These are phyloP conservation scores for Coemansia sp. DNA, from an alignment of 192 early-diverging fungal genomes.

Conservation along the genomic window DNA sequence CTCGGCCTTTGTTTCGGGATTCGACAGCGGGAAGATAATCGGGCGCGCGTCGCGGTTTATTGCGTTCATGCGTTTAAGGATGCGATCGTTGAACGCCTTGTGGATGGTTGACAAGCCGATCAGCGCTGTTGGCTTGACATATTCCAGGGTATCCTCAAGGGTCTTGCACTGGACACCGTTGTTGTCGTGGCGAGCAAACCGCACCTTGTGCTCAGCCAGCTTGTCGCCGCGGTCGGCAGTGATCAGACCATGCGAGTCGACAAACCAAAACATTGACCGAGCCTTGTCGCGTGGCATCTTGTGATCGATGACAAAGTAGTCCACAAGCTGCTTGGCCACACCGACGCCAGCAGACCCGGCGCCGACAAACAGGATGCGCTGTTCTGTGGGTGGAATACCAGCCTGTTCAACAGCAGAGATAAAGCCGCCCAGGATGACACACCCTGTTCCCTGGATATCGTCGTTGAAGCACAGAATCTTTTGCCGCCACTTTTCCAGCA, in stretches of 20 bases:
- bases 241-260: conserved; percentile 91
- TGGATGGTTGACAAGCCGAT: conserved; percentile 83
- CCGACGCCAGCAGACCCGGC: conserved; percentile 95
- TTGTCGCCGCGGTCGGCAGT: conserved; percentile 85
- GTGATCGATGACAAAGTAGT: conserved; percentile 77
- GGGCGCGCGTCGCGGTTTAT: conserved; percentile 64
- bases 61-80: conserved; percentile 73
- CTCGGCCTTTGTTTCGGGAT: conserved; percentile 86
- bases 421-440: conserved; percentile 91
- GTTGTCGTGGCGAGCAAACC: conserved; percentile 88
- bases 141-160: conserved; percentile 75
- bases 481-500: conserved; percentile 78
- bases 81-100: conserved; percentile 71
- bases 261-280: conserved; percentile 68
- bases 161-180: conserved; percentile 68
- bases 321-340: conserved; percentile 85
- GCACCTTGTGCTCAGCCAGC: conserved; percentile 75
- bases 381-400: conserved; percentile 69
- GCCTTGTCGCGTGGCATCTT: conserved; percentile 69
- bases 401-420: conserved; percentile 81
- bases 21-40: conserved; percentile 90
- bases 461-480: conserved; percentile 91
- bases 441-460: conserved; percentile 67
- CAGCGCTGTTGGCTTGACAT: conserved; percentile 85
- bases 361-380: conserved; percentile 90